A percentile compares a stretch with the other conserved stretches of the same genome.
These are phyloP conservation scores for Sphagnum tenellum DNA, from an alignment of 225 moss, liverwort and hornwort species.

Conservation along the genomic window DNA sequence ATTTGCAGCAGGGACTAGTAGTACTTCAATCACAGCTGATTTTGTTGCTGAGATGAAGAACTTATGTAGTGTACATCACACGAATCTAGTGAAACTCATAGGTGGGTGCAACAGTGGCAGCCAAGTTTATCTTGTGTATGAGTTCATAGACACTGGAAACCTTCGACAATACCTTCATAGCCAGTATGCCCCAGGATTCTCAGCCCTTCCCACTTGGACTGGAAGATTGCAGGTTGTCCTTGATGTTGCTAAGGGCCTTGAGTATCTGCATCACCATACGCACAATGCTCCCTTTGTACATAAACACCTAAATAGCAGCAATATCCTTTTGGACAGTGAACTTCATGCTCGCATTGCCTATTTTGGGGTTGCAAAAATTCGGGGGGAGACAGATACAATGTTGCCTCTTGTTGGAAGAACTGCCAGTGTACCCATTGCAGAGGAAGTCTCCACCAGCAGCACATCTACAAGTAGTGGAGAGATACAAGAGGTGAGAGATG, in stretches of 20 bases:
- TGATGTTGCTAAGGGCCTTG: conserved; percentile 77
- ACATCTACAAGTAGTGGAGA: too few relatives aligned
- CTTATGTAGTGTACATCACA: conserved; percentile 71
- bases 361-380: conserved; percentile 60
- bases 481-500: too few relatives aligned
- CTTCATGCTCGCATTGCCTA: conserved; percentile 65
- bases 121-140: conserved; percentile 64
- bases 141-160: conserved; percentile 45
- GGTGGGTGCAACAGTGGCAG: conserved; percentile 71
- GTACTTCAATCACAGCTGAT: too few relatives aligned
- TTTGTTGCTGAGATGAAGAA: conserved; percentile 60
- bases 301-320: conserved; percentile 75
- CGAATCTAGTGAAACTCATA: conserved; percentile 54
- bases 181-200: conserved; percentile 38
- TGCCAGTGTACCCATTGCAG: too few relatives aligned
- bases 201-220: conserved; percentile 52
- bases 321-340: conserved; percentile 57
- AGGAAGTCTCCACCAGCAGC: too few relatives aligned
- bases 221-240: conserved; percentile 60
- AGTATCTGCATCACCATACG: conserved; percentile 72
- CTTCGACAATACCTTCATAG: conserved; percentile 69
- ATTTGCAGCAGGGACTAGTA: too few relatives aligned
- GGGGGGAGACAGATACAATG: conserved; percentile 36
- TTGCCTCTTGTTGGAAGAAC: conserved; percentile 2
- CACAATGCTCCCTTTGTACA: conserved; percentile 52